These are phyloP conservation scores for Gynandropsis gynandra DNA, from an alignment of 345 rosid genomes.

Conservation along the genomic window DNA sequence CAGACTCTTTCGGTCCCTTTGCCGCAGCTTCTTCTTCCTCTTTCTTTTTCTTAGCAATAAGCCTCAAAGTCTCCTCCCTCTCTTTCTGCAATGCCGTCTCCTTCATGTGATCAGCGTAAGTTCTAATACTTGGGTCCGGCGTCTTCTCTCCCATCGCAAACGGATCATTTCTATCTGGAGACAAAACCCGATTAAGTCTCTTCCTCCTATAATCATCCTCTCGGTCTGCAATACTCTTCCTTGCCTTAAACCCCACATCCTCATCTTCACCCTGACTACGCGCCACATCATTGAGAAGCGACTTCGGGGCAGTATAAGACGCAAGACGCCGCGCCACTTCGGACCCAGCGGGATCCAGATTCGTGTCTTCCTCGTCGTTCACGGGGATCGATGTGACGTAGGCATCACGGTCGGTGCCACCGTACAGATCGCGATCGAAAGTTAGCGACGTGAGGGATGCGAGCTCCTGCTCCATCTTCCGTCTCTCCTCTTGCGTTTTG, in stretches of 20 bases:
- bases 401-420: constrained; percentile 55
- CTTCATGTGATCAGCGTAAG: constrained; percentile 77
- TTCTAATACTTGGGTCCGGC: constrained; percentile 69
- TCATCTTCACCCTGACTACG: constrained; percentile 54
- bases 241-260: constrained; percentile 53
- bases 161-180: constrained; percentile 93
- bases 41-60: constrained; percentile 58
- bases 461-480: constrained; percentile 60
- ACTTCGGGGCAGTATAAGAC: constrained; percentile 88
- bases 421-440: constrained; percentile 76
- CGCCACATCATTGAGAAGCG: constrained; percentile 67
- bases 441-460: constrained; percentile 64
- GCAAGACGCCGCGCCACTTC: constrained; percentile 73
- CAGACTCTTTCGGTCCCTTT: constrained; percentile 35
- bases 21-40: constrained; percentile 66
- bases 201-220: constrained; percentile 87
- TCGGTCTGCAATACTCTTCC: constrained; percentile 70
- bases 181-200: constrained; percentile 71
- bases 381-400: constrained; percentile 70
- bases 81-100: constrained; percentile 64
- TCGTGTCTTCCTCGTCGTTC: constrained; percentile 74
- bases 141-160: constrained; percentile 92
- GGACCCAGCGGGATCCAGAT: constrained; percentile 47
- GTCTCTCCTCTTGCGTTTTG: constrained; percentile 75
- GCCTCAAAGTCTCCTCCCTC: constrained; percentile 50